A percentile compares a stretch with the other conserved stretches of the same genome.
Conservation (phyloP, 2,329 filamentous ascomycete species). For the Akanthomyces muscarius region DNA sequence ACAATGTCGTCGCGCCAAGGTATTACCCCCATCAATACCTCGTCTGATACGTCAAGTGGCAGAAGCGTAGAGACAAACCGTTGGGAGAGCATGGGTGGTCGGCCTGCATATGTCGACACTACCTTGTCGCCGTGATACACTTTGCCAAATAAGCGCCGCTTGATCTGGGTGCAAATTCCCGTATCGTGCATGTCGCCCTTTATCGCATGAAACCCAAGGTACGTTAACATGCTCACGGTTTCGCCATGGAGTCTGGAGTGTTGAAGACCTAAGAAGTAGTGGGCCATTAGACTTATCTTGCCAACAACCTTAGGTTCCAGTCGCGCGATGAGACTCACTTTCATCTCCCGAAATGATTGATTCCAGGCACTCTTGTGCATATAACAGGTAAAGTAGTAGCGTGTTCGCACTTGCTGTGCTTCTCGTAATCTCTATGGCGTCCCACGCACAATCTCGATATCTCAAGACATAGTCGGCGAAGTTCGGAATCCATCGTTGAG, state of each 20-base stretch:
- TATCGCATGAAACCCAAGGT: slow-evolving; percentile 16
- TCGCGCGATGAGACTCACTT: neutral
- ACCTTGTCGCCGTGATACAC: slow-evolving; percentile 18
- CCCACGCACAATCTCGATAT: slow-evolving; percentile 10
- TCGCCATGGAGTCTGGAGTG: slow-evolving; percentile 18
- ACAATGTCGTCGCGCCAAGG: slow-evolving; percentile 3
- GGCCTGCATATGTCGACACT: slow-evolving; percentile 13
- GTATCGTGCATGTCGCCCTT: slow-evolving; percentile 8
- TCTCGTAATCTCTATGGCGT: slow-evolving; percentile 27
- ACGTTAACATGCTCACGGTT: slow-evolving; percentile 15
- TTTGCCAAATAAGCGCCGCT: slow-evolving; percentile 16
- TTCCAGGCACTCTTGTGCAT: slow-evolving; percentile 22
- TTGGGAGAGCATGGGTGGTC: slow-evolving; percentile 15
- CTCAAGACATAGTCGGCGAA: slow-evolving; percentile 18
- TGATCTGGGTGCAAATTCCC: slow-evolving; percentile 16
- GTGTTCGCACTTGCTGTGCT: slow-evolving; percentile 27
- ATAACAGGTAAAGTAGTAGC: slow-evolving; percentile 29
- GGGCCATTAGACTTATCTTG: neutral
- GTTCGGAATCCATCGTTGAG: neutral
- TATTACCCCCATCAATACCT: neutral
- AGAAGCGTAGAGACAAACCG: slow-evolving; percentile 17
- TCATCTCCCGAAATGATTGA: neutral
- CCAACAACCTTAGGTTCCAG: no score
- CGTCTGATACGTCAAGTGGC: slow-evolving; percentile 18
- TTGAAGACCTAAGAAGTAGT: slow-evolving; percentile 11